Conservation (phyloP, 148 eudicot species). For the Spergularia marina region DNA sequence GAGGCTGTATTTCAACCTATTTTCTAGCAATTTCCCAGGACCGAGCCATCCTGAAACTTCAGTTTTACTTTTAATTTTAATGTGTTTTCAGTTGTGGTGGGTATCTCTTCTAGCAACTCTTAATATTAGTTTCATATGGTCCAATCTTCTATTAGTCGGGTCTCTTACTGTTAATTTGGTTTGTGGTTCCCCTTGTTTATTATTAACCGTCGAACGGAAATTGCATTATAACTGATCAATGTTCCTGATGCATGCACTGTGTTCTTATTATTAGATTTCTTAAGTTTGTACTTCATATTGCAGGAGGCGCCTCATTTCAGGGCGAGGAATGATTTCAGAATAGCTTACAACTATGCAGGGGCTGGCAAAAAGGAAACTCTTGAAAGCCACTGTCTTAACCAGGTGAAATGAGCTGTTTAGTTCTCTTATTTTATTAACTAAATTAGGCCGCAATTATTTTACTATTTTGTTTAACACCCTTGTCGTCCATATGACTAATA, state of each 20-base stretch:
- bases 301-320: slow-evolving; percentile 57
- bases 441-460: neutral
- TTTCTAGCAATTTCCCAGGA: neutral
- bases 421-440: neutral
- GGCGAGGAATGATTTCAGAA: slow-evolving; percentile 56
- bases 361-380: slow-evolving; percentile 55
- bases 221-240: neutral
- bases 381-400: slow-evolving; percentile 52
- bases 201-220: neutral
- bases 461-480: neutral
- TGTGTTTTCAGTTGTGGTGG: neutral
- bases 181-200: neutral
- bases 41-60: neutral
- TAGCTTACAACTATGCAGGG: slow-evolving; percentile 47
- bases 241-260: slow-evolving; percentile 2
- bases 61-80: too few relatives aligned
- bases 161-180: neutral
- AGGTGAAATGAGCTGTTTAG: slow-evolving; percentile 37
- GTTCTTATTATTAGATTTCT: neutral
- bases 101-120: neutral
- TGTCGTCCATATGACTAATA: slow-evolving; percentile 18
- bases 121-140: neutral
- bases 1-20: neutral
- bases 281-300: slow-evolving; percentile 23
- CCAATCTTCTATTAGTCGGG: neutral